Conservation (phyloP, 2,329 filamentous ascomycete species). For the Juglanconis juglandina region DNA sequence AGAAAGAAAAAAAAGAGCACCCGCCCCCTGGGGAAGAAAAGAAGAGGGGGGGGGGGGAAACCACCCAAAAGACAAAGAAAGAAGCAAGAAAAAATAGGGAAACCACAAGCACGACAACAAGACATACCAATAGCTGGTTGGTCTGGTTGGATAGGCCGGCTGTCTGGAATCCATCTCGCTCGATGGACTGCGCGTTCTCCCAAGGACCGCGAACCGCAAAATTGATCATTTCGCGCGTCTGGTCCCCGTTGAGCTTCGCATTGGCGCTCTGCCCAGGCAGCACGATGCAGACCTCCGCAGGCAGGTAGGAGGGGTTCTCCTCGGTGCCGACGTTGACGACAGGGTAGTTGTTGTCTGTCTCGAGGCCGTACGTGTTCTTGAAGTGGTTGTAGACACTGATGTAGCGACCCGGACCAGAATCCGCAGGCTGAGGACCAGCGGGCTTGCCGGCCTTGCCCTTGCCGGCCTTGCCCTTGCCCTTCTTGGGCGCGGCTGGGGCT, state of each 20-base stretch:
- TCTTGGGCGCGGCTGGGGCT: constrained; percentile 5
- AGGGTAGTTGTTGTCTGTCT: constrained; percentile 35
- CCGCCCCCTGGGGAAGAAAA: no score
- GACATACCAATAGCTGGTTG: constrained; percentile 27
- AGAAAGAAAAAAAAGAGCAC: no score
- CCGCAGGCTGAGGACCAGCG: constrained; percentile 6
- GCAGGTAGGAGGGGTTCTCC: constrained; percentile 54
- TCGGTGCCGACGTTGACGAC: constrained; percentile 59
- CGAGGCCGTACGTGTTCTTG: constrained; percentile 31
- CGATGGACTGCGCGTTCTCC: constrained; percentile 55
- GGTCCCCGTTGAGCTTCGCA: constrained; percentile 41
- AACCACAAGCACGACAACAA: no score
- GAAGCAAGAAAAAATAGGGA: no score
- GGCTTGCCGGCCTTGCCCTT: neutral
- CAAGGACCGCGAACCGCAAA: constrained; percentile 57
- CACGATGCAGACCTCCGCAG: constrained; percentile 55
- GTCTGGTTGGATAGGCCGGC: constrained; percentile 41
- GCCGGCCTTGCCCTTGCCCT: constrained; percentile 9
- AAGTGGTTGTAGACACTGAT: constrained; percentile 53
- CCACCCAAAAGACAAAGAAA: no score
- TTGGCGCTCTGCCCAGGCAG: constrained; percentile 53
- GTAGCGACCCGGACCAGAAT: constrained; percentile 28
- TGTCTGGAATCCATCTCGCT: constrained; percentile 42
- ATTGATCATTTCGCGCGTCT: constrained; percentile 57
- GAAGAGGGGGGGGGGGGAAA: no score